Evolutionary conservation across 2,329 filamentous ascomycete genomes (phyloP), one percentile per base, ranked within the genome.

Genomic region (Paecilomyces sp.): DNA sequence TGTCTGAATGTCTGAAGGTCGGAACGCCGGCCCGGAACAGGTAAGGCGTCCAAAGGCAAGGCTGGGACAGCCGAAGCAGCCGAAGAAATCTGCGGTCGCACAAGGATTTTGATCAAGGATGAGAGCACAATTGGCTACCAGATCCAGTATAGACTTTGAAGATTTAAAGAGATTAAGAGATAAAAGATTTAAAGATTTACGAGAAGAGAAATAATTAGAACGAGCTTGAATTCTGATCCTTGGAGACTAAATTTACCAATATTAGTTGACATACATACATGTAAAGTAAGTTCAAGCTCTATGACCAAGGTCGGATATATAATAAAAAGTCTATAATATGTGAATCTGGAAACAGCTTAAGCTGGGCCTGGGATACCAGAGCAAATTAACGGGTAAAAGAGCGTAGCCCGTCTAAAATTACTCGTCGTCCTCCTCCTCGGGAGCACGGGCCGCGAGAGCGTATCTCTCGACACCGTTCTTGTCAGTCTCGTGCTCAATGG

Each of bases 401-500:
- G 54, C 18, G 54, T 33, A 58, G 52, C 24, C 41, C 55, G 67
- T 61, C 56, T 61, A 47, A 15, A 61, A 71, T 69, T 75, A 79
- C 67, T 79, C 76, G 61, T 77, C 75, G 58, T 79, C 77, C 64
- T 79, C 77, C 56, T 77, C 72, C 30, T 74, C 74, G 63, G 76
- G 76, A 59, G 72, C 67, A 61, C 74, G 76, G 61, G 73, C 70
- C 59, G 74, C 75, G 59, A 80, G 66, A 57, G 73, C 73, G 73
- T 74, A 80, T 61, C 75, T 75, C 62, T 74, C 72, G 65, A 76
- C 77, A 67, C 79, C 78, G 65, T 76, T 73, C 36, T n/a, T 28
- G 66, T 81, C 78, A 34, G 67, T 70, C 73, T 81, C 79, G 68
- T 80, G 78, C 72, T 82, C 79, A 57, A 82, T 68, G 58, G 80